Evolutionary conservation across 352 stramenopile species (phyloP), one percentile per base, ranked within the genome.

Genomic region (Phytophthora parvispora): DNA sequence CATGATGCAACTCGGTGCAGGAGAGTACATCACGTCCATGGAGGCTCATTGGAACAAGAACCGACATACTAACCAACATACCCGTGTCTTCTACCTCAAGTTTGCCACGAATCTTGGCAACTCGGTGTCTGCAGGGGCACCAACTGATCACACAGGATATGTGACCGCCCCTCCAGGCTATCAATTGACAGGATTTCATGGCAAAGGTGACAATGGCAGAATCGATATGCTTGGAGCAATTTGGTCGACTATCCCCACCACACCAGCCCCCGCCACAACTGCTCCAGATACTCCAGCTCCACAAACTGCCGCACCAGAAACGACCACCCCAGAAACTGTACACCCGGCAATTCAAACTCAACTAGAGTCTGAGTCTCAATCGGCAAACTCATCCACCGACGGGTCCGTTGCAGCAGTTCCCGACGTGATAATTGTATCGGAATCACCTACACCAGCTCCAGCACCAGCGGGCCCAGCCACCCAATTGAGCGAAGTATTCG

Each of bases 11-110:
- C 52, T 59, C 15, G 52, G 22, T 9, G 9, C 15, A 6, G 52
- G 52, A 3, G 52, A 59, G 27, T 59, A 48, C 32, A 59, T 49
- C 31, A 59, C 52, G 15, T 59, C 52, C 3, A 59, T 59, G 52
- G 52, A 10, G 22, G 52, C 52, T 10, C 52, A 59, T 25, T 59
- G 52, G 52, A 32, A 16, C 15, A 59, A 59, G 32, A 59, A 59
- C n/a, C n/a, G n/a, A n/a, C n/a, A n/a, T n/a, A n/a, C n/a, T 25
- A 32, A 59, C 40, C 32, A 32, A 1, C 52, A 59, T n/a, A 59
- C 52, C n/a, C 52, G 52, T 6, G 48, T 59, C 3, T 59, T 59
- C 18, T 59, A 48, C 32, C 52, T 59, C 13, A 59, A 18, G 10
- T 48, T 59, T 15, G 52, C 32, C 13, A 48, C 52, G 6, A 59